Evolutionary conservation across 2,329 filamentous ascomycete species (phyloP).

Genomic region (Penicillium nordicum): DNA sequence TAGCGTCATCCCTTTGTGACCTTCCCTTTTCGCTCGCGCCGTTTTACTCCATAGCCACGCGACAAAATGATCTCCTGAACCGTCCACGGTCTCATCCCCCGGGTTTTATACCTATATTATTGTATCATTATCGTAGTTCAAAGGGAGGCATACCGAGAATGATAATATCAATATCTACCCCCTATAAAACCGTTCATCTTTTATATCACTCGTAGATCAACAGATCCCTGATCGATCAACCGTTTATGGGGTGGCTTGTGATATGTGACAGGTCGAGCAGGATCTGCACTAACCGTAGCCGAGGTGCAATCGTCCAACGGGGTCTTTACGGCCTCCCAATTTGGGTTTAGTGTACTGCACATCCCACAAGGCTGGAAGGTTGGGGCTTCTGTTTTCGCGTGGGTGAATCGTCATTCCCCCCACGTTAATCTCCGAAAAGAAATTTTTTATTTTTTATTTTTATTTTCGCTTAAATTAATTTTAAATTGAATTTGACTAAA

Average conservation of each 20-base stretch:
- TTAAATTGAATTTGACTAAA: background rate
- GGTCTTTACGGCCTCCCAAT: constrained; percentile 24
- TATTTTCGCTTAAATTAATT: background rate
- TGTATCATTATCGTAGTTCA: background rate
- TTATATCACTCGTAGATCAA: background rate
- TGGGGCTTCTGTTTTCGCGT: constrained; percentile 10
- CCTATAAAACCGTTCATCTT: background rate
- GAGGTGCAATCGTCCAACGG: constrained; percentile 21
- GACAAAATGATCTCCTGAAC: constrained; percentile 14
- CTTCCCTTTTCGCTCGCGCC: constrained; percentile 22
- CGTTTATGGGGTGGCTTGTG: constrained; percentile 33
- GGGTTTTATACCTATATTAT: background rate
- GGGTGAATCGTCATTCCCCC: constrained; percentile 18
- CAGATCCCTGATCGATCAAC: constrained; percentile 29
- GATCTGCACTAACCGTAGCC: constrained; percentile 29
- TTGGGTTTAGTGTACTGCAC: constrained; percentile 15
- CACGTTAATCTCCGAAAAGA: constrained; percentile 20
- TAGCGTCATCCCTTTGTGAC: constrained; percentile 13
- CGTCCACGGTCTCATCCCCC: constrained; percentile 3
- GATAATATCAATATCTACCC: background rate
- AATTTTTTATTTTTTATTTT: background rate
- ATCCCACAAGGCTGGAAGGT: constrained; percentile 4
- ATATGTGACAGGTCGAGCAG: constrained; percentile 33
- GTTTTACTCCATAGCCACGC: constrained; percentile 19
- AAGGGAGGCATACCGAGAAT: background rate